Base-by-base conservation (phyloP, 345 rosid genomes). In the Euphorbia pulcherrima region DNA sequence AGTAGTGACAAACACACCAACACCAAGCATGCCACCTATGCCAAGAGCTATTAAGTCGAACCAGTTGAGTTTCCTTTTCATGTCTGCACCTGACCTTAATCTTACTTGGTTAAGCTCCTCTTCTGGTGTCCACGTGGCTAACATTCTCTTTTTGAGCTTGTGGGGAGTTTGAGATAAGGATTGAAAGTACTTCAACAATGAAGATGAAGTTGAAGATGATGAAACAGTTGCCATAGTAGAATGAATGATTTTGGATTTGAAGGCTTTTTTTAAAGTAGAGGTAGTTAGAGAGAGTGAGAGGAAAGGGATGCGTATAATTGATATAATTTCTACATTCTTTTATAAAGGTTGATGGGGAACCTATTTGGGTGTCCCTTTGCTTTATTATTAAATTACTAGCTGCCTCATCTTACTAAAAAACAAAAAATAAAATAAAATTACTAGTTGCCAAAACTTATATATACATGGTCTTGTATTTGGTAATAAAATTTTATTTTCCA, bases 21-120 rank as follows among this genome's bases (percentile, higher is more conserved):
- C 98, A 7, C 96, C 98, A 57, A 92, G 92, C 98, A 92, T 92
- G 24, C 98, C 98, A 60, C 92, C 92, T 16, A 92, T 80, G 24
- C 98, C 98, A 54, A 92, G 96, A 71, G 96, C 93, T n/a, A 87
- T 76, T 53, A 92, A 72, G 71, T 92, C 98, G 68, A 83, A 86
- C 92, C 92, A 92, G 64, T 68, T 68, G 60, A 92, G 96, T 65
- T 84, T 92, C 77, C 95, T 85, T 75, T 88, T 92, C 98, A 92
- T 92, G 74, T 92, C 97, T 40, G 95, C 92, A 50, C 98, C 98
- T 21, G 97, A 92, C 69, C 97, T 83, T n/a, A 84, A 84, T 72
- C 98, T 79, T 37, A 90, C 89, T 72, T 83, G 89, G 84, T 88
- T 87, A 26, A 87, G 87, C 75, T 92, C 98, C 73, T 90, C 85